These are phyloP conservation scores for Diaporthe australafricana DNA, from an alignment of 2,329 filamentous ascomycete species.

Conservation along the genomic window DNA sequence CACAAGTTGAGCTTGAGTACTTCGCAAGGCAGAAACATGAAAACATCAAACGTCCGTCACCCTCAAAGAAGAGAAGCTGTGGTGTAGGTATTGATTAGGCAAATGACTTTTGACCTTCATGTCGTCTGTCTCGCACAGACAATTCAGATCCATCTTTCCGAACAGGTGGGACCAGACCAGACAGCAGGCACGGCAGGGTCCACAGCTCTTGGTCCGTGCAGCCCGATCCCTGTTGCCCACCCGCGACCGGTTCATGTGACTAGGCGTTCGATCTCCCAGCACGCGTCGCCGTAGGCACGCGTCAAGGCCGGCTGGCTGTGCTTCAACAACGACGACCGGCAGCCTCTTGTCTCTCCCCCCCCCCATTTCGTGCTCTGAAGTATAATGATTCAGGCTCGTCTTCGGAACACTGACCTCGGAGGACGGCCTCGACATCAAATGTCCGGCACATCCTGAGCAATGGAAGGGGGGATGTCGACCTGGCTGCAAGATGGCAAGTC, in stretches of 20 bases:
- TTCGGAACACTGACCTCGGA: not conserved
- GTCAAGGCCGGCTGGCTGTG: not conserved
- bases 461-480: slow-evolving; percentile 48
- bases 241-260: slow-evolving; percentile 10
- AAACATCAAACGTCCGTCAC: not conserved
- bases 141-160: not conserved
- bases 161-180: slow-evolving; percentile 6
- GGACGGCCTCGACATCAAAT: not conserved
- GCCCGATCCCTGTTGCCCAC: not conserved
- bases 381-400: no score
- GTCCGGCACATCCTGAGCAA: not conserved
- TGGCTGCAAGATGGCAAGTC: slow-evolving; percentile 54
- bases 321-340: not conserved
- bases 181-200: not conserved
- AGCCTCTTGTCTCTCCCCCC: not conserved
- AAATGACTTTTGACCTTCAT: not conserved
- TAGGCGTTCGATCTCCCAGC: not conserved
- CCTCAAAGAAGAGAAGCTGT: not conserved
- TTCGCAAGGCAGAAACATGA: not conserved
- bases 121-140: not conserved
- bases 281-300: not conserved
- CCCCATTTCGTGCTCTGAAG: not conserved
- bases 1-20: not conserved
- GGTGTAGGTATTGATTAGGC: not conserved
- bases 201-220: not conserved